Conservation (phyloP, 306 rosid genomes). For the Erythrophleum fordii region DNA sequence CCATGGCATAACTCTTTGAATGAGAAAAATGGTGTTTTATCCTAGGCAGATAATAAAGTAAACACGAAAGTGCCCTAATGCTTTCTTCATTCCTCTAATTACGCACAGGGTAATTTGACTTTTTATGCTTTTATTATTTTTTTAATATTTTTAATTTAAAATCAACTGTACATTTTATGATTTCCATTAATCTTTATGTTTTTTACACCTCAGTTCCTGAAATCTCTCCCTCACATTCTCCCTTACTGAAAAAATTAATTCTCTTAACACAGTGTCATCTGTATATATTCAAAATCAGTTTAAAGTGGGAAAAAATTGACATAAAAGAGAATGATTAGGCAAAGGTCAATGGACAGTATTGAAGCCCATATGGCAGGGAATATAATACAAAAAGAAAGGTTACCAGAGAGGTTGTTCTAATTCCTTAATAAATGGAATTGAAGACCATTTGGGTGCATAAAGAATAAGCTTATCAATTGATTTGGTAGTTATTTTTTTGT, state of each 20-base stretch:
- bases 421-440: too few species aligned
- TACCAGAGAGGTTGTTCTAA: too few species aligned
- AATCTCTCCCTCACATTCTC: constrained; percentile 2
- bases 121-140: background rate
- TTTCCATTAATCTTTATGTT: background rate
- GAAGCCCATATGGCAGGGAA: background rate
- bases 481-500: too few species aligned
- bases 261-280: background rate
- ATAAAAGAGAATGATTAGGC: too few species aligned
- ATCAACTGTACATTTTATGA: background rate
- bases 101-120: background rate
- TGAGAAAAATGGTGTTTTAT: background rate
- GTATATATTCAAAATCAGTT: background rate
- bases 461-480: too few species aligned
- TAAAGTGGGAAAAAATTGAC: background rate
- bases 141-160: background rate
- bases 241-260: background rate
- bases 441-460: too few species aligned
- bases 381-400: too few species aligned
- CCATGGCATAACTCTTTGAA: constrained; percentile 39
- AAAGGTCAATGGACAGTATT: too few species aligned
- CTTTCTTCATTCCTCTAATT: constrained; percentile 2
- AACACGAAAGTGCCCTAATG: background rate
- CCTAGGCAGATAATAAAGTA: background rate
- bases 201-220: background rate